Percentiles rank a stretch among this genome's conserved stretches.
Conservation (phyloP, 495 filamentous ascomycete genomes). For the Penicillium alfredii region DNA sequence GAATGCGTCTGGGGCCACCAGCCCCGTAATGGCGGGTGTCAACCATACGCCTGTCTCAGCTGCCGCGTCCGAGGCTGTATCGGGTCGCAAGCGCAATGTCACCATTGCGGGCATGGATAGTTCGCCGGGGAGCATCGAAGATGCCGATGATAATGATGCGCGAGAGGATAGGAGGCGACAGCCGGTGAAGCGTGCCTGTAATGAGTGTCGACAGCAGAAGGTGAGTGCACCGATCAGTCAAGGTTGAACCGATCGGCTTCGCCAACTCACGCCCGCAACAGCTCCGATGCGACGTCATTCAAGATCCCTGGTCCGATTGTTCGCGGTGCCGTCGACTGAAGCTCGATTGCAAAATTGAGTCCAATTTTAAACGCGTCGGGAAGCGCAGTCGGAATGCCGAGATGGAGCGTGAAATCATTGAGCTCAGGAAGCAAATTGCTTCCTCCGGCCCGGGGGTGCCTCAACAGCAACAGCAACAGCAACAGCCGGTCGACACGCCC, state of each 20-base stretch:
- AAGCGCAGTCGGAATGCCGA: conserved; percentile 88
- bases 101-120: conserved; percentile 51
- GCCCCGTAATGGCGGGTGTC: conserved; percentile 41
- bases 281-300: conserved; percentile 86
- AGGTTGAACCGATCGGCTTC: conserved; percentile 3
- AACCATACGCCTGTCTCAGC: conserved; percentile 32
- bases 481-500: conserved; percentile 46
- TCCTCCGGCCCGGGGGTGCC: conserved; percentile 33
- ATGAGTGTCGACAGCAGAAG: conserved; percentile 95
- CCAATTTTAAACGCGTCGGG: conserved; percentile 87
- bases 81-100: conserved; percentile 42
- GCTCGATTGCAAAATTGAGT: conserved; percentile 87
- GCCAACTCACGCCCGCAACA: too few relatives aligned
- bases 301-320: conserved; percentile 77
- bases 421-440: conserved; percentile 65
- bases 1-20: conserved; percentile 38
- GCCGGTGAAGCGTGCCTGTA: conserved; percentile 83
- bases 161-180: conserved; percentile 59
- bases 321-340: conserved; percentile 78
- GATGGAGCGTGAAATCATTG: conserved; percentile 68
- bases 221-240: conserved; percentile 36
- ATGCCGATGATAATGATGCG: conserved; percentile 53
- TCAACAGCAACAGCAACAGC: conserved; percentile 42
- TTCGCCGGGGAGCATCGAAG: conserved; percentile 65
- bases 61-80: conserved; percentile 28